Evolutionary conservation across 2,329 filamentous ascomycete genomes (phyloP), one percentile per base, ranked within the genome.

Genomic region (Verticillium isaacii): DNA sequence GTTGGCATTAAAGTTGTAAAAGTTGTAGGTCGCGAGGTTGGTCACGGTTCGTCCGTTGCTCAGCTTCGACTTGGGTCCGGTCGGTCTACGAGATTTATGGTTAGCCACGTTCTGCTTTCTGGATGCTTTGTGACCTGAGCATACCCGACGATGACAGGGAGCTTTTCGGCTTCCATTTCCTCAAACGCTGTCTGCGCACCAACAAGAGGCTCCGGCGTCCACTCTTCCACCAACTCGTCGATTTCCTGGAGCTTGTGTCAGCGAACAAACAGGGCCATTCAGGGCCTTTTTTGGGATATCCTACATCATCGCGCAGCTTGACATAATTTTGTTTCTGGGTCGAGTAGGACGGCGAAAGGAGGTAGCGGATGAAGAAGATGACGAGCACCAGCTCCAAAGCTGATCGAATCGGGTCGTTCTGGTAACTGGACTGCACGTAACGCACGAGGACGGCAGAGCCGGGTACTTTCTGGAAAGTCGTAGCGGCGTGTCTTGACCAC

Each of bases 401-500:
- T 59, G 92, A 96, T 60, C 96, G 90, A 61, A 98, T 87, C 11
- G 95, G 95, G 71, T 99, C 95, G 73, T 99, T 90, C 79, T 99
- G 95, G 80, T 99, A 98, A 74, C 93, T 97, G 62, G 93, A 97
- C 75, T 92, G 92, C 73, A 99, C 93, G 78, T 99, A 99, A 65
- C 95, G 91, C 68, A 96, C 86, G 70, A 98, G 83, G 69, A 99
- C 97, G 52, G 94, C 91, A 34, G 94, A 98, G 59, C 95, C 95
- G 34, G 95, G 96, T 45, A 99, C 85, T 71, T 90, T 92, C 71
- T 97, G 93, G 73, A 99, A 96, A 62, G 88, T 83, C 63, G 86
- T 79, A 60, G 81, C 80, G 29, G 83, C 76, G 66, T 82, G 79
- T 64, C 82, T 77, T 56, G 85, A 76, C 66, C 82, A 82, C 62